Evolutionary conservation across 192 early-diverging fungal species (phyloP).

Genomic region (Ramicandelaber brevisporus): DNA sequence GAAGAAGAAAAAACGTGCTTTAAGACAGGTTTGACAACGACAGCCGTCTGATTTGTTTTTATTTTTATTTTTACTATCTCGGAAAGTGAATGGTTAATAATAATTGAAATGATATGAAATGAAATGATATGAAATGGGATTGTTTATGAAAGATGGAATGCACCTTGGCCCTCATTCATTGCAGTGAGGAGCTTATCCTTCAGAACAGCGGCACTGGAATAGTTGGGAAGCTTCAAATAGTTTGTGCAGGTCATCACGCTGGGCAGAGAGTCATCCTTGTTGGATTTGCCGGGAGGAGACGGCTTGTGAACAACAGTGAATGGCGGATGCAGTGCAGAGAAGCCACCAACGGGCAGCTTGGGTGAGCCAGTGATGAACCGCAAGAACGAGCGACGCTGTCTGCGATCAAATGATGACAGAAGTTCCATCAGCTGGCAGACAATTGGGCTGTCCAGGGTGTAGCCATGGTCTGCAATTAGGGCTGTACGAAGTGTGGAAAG

Average conservation of each 20-base stretch:
- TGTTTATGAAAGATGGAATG: slow-evolving; percentile 34
- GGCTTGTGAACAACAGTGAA: slow-evolving; percentile 73
- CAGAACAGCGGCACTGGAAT: slow-evolving; percentile 34
- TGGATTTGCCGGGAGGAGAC: too few relatives aligned
- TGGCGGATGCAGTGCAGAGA: slow-evolving; percentile 49
- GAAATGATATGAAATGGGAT: too few relatives aligned
- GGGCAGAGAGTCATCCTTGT: slow-evolving; percentile 73
- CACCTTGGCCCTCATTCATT: slow-evolving; percentile 61
- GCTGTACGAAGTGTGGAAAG: slow-evolving; percentile 29
- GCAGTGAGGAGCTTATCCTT: slow-evolving; percentile 36
- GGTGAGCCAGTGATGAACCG: slow-evolving; percentile 75
- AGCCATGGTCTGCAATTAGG: slow-evolving; percentile 74
- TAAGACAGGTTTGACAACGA: too few relatives aligned
- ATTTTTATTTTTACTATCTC: too few relatives aligned
- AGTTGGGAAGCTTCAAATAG: slow-evolving; percentile 79
- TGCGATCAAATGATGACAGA: slow-evolving; percentile 30
- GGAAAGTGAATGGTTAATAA: too few relatives aligned
- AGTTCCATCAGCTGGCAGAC: slow-evolving; percentile 37
- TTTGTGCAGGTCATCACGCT: slow-evolving; percentile 94
- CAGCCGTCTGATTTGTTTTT: too few relatives aligned
- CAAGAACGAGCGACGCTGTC: slow-evolving; percentile 50
- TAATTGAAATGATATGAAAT: too few relatives aligned
- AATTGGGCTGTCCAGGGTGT: slow-evolving; percentile 32
- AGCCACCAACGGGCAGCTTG: slow-evolving; percentile 74
- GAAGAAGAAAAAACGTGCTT: too few relatives aligned